These are phyloP conservation scores for Penicillium sp. DNA, from an alignment of 2,329 filamentous ascomycete genomes.

Conservation along the genomic window DNA sequence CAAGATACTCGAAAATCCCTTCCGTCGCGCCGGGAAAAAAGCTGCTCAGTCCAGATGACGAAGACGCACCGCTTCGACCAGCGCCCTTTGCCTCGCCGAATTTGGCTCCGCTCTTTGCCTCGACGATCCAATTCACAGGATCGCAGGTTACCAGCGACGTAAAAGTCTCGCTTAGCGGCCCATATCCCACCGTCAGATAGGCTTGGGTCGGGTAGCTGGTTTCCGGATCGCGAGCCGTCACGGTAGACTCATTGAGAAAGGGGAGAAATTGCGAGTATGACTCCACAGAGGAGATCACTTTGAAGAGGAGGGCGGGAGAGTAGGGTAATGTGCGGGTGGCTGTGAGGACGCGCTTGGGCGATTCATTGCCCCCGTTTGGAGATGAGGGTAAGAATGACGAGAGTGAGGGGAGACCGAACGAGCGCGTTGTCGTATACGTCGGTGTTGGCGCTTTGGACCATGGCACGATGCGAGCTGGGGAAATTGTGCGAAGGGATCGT, in stretches of 20 bases:
- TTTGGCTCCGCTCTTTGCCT: conserved; percentile 54
- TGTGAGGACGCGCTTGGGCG: conserved; percentile 59
- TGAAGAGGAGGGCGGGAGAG: conserved; percentile 64
- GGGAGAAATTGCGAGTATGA: conserved; percentile 84
- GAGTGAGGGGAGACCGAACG: conserved; percentile 26
- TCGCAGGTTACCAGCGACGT: conserved; percentile 73
- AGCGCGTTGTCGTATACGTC: conserved; percentile 7
- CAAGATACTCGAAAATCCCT: conserved; percentile 42
- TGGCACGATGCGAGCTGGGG: conserved; percentile 3
- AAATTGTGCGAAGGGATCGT: conserved; percentile 12
- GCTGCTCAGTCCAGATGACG: conserved; percentile 10
- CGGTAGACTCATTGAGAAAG: conserved; percentile 71
- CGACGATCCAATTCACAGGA: conserved; percentile 59
- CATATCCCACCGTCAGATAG: conserved; percentile 78
- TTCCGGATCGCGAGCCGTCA: conserved; percentile 63
- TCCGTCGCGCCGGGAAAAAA: conserved; percentile 42
- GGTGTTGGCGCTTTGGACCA: conserved; percentile 5
- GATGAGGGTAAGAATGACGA: conserved; percentile 22
- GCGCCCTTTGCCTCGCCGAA: conserved; percentile 45
- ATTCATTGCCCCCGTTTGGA: conserved; percentile 17
- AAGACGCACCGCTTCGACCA: conserved; percentile 58
- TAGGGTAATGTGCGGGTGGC: conserved; percentile 75
- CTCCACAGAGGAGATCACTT: conserved; percentile 80
- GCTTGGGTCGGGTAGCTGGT: conserved; percentile 61
- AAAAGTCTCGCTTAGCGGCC: conserved; percentile 76